A percentile compares a stretch with the other conserved stretches of the same genome.
These are phyloP conservation scores for Pythium aquatile DNA, from an alignment of 352 stramenopile genomes.

Conservation along the genomic window DNA sequence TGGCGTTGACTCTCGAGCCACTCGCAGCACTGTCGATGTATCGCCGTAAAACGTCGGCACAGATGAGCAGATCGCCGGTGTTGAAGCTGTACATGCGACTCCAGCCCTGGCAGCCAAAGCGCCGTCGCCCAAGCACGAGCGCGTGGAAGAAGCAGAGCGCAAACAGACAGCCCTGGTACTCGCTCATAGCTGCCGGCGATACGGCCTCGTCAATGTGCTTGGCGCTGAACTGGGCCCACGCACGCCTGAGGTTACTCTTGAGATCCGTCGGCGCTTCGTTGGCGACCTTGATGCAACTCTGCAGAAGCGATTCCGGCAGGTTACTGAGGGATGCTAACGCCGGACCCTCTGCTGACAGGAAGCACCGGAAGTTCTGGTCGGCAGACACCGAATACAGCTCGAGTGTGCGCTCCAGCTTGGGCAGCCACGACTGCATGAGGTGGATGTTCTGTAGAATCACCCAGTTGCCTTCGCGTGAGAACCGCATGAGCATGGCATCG, in stretches of 20 bases:
- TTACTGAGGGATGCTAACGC: slow-evolving; percentile 83
- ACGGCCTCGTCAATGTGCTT: slow-evolving; percentile 72
- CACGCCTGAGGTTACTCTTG: slow-evolving; percentile 79
- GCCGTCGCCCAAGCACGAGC: slow-evolving; percentile 85
- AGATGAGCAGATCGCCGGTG: slow-evolving; percentile 93
- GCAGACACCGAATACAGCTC: slow-evolving; percentile 78
- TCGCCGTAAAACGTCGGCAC: slow-evolving; percentile 70
- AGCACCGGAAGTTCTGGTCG: slow-evolving; percentile 93
- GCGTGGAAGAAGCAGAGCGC: slow-evolving; percentile 94
- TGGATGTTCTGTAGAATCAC: slow-evolving; percentile 92
- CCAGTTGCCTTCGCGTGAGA: slow-evolving; percentile 80
- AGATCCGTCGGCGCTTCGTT: slow-evolving; percentile 82
- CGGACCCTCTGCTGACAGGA: slow-evolving; percentile 92
- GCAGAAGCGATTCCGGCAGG: slow-evolving; percentile 81
- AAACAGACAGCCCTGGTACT: slow-evolving; percentile 93
- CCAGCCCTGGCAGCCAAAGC: slow-evolving; percentile 93
- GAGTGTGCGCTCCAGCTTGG: slow-evolving; percentile 74
- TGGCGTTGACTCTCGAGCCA: slow-evolving; percentile 7
- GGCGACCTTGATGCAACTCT: slow-evolving; percentile 87
- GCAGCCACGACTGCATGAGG: slow-evolving; percentile 90
- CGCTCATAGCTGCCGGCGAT: slow-evolving; percentile 45
- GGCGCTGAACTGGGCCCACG: slow-evolving; percentile 75
- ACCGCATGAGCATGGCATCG: slow-evolving; percentile 66
- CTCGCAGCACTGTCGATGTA: slow-evolving; percentile 43
- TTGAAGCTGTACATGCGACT: slow-evolving; percentile 93